These are phyloP conservation scores for Adansonia gregorii DNA, from an alignment of 441 rosid genomes.

Conservation along the genomic window DNA sequence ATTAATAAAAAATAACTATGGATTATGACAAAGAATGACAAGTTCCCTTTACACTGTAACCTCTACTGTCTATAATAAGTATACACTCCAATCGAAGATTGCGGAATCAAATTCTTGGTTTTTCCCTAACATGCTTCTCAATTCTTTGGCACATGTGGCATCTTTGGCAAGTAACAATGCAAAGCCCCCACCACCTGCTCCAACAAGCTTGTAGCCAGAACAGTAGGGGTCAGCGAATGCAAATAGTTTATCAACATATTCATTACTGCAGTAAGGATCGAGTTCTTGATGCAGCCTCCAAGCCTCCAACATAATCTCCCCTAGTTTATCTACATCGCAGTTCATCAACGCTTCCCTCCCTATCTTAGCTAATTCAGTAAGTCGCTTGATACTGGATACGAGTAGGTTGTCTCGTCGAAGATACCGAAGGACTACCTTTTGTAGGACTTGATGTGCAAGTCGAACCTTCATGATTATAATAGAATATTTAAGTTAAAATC, in stretches of 20 bases:
- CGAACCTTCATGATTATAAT: slow-evolving; percentile 63
- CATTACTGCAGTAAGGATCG: slow-evolving; percentile 91
- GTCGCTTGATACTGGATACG: slow-evolving; percentile 80
- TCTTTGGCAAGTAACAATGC: slow-evolving; percentile 73
- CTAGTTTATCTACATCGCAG: slow-evolving; percentile 70
- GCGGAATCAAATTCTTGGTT: slow-evolving; percentile 52
- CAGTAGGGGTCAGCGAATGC: slow-evolving; percentile 69
- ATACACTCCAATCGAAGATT: slow-evolving; percentile 69
- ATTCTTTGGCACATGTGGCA: slow-evolving; percentile 48
- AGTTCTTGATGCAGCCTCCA: slow-evolving; percentile 98
- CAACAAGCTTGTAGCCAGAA: slow-evolving; percentile 92
- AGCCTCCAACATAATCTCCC: slow-evolving; percentile 86
- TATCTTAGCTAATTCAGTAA: slow-evolving; percentile 71
- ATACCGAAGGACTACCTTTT: slow-evolving; percentile 86
- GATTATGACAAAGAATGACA: not conserved
- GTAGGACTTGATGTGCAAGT: slow-evolving; percentile 87
- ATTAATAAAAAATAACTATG: not conserved
- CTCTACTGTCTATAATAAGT: not conserved
- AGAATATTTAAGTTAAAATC: not conserved
- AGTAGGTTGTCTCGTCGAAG: slow-evolving; percentile 84
- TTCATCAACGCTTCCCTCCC: slow-evolving; percentile 96
- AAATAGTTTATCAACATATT: slow-evolving; percentile 77
- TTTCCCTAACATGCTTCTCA: slow-evolving; percentile 55
- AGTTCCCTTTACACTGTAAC: not conserved
- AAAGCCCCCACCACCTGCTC: slow-evolving; percentile 96